Percentiles rank a stretch among this genome's conserved stretches.
phyloP scores from a whole-genome alignment of 1,284 basidiomycete species.

The Irpex sp. region DNA sequence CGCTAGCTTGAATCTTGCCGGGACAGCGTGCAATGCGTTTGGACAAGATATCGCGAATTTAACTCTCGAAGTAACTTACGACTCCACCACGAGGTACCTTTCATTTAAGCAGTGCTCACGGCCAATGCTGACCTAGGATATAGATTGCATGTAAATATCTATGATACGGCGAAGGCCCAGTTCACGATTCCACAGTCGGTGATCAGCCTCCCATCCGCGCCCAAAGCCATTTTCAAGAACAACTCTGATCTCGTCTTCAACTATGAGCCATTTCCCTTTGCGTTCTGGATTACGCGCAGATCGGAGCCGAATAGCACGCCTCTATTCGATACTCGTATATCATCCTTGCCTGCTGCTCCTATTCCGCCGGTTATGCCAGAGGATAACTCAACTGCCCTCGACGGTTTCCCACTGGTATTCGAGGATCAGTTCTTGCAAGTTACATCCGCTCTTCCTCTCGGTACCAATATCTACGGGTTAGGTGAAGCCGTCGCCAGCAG shows the following conservation, averaged over 20 bases:
- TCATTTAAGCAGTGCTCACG: background rate
- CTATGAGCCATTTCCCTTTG: constrained; percentile 62
- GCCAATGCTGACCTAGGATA: constrained; percentile 12
- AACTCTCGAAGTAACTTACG: constrained; percentile 64
- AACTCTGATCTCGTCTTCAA: constrained; percentile 66
- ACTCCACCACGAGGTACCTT: constrained; percentile 48
- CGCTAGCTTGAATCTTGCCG: constrained; percentile 55
- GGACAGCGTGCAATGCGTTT: constrained; percentile 67
- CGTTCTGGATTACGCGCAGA: constrained; percentile 75
- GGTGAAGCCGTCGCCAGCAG: constrained; percentile 71
- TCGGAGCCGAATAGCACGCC: constrained; percentile 52
- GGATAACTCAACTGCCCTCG: constrained; percentile 48
- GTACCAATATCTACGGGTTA: constrained; percentile 75
- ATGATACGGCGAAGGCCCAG: constrained; percentile 61
- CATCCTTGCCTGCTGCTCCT: constrained; percentile 53
- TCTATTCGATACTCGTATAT: constrained; percentile 70
- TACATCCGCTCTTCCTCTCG: constrained; percentile 56
- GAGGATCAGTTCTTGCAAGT: constrained; percentile 74
- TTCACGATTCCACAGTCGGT: constrained; percentile 66
- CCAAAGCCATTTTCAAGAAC: constrained; percentile 31
- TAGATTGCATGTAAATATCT: constrained; percentile 77
- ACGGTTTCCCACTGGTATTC: constrained; percentile 68
- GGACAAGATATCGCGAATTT: constrained; percentile 63
- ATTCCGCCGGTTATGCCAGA: constrained; percentile 43
- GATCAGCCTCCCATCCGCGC: constrained; percentile 42